A percentile compares a stretch with the other conserved stretches of the same genome.
phyloP scores from a whole-genome alignment of 164 flowering plant genomes.

The Protea cynaroides region DNA sequence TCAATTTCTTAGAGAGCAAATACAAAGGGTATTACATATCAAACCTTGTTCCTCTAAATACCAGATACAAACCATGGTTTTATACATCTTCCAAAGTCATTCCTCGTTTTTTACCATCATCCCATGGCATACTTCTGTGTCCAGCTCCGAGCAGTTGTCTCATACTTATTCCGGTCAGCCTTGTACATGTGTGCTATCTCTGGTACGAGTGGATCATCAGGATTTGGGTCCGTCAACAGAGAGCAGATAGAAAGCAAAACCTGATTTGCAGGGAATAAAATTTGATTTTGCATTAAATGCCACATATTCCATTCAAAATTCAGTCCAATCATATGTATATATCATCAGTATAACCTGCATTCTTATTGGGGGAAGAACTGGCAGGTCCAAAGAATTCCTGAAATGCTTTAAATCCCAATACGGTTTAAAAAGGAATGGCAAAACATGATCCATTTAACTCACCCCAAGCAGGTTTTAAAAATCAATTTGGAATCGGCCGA shows the following conservation, averaged over 20 bases:
- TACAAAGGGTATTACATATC: too few relatives aligned
- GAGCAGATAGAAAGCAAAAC: not conserved
- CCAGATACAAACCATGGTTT: not conserved
- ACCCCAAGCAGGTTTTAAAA: too few relatives aligned
- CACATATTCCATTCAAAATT: not conserved
- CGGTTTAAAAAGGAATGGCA: too few relatives aligned
- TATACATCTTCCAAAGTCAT: not conserved
- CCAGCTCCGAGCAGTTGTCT: not conserved
- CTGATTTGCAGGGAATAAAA: not conserved
- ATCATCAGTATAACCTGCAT: too few relatives aligned
- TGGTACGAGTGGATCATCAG: not conserved
- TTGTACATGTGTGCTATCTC: not conserved
- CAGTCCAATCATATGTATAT: too few relatives aligned
- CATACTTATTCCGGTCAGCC: not conserved
- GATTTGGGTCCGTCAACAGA: not conserved
- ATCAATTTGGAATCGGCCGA: too few relatives aligned
- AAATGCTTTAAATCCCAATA: too few relatives aligned
- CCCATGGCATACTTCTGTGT: constrained; percentile 3
- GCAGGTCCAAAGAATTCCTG: too few relatives aligned
- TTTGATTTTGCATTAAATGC: not conserved
- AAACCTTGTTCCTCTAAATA: too few relatives aligned
- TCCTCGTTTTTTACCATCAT: not conserved
- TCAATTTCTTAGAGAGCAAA: too few relatives aligned
- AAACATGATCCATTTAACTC: too few relatives aligned
- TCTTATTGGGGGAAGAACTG: too few relatives aligned